phyloP scores from a whole-genome alignment of 331 rosid genomes.

The Stylosanthes scabra region DNA sequence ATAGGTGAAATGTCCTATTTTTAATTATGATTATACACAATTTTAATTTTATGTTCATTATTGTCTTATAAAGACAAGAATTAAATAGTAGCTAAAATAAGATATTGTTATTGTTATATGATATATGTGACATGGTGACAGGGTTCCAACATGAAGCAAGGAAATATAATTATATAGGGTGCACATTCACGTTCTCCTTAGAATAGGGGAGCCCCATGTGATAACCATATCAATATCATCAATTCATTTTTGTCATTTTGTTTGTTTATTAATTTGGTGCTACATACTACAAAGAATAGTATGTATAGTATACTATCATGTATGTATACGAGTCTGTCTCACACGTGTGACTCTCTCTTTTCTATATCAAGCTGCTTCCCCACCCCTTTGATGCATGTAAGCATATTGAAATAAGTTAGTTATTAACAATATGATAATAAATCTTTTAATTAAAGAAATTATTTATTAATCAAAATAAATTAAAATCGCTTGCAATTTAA shows the following conservation, averaged over 20 bases:
- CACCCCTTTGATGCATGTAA: too few species aligned
- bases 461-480: too few species aligned
- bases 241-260: conserved; percentile 48
- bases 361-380: not conserved
- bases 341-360: conserved; percentile 66
- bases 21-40: too few species aligned
- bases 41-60: not conserved
- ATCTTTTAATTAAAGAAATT: too few species aligned
- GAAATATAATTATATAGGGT: conserved; percentile 22
- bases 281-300: too few species aligned
- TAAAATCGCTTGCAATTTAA: too few species aligned
- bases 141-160: conserved; percentile 35
- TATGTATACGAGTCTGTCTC: conserved; percentile 11
- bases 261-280: not conserved
- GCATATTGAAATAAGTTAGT: too few species aligned
- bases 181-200: conserved; percentile 66
- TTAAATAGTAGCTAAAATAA: not conserved
- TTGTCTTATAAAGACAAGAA: too few species aligned
- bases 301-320: too few species aligned
- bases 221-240: conserved; percentile 43
- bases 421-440: too few species aligned
- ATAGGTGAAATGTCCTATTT: too few species aligned
- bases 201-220: conserved; percentile 77
- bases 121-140: conserved; percentile 41
- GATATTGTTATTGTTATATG: conserved; percentile 27